phyloP scores from a whole-genome alignment of 306 rosid species.

The Castanospermum australe region DNA sequence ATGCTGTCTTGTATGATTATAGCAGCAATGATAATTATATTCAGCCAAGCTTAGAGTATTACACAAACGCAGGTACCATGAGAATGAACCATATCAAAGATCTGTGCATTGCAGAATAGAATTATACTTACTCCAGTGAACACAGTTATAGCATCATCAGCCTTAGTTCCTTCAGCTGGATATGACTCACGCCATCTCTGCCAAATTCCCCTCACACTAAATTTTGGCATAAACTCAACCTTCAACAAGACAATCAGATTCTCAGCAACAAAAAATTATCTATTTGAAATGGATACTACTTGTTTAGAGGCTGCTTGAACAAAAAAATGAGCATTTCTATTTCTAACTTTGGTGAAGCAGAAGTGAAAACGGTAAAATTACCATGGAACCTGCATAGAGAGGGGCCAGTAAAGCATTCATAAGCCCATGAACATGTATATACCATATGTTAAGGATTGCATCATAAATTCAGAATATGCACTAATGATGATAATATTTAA shows the following conservation, averaged over 20 bases:
- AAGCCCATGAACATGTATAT: slow-evolving; percentile 88
- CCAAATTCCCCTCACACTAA: slow-evolving; percentile 94
- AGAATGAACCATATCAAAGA: slow-evolving; percentile 5
- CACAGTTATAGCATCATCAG: slow-evolving; percentile 62
- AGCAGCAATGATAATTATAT: neutral
- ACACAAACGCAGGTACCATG: neutral
- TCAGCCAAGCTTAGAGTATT: slow-evolving; percentile 11
- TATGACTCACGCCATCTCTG: slow-evolving; percentile 93
- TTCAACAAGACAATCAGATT: slow-evolving; percentile 44
- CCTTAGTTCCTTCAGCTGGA: slow-evolving; percentile 60
- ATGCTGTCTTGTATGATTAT: slow-evolving; percentile 15
- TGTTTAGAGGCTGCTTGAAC: slow-evolving; percentile 22
- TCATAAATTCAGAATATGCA: slow-evolving; percentile 16
- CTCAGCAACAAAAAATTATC: slow-evolving; percentile 15
- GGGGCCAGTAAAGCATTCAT: slow-evolving; percentile 93
- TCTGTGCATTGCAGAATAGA: slow-evolving; percentile 8
- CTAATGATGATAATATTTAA: slow-evolving; percentile 22
- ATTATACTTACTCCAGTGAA: slow-evolving; percentile 86
- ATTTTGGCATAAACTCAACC: slow-evolving; percentile 97
- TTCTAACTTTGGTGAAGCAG: slow-evolving; percentile 11
- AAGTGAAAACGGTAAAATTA: slow-evolving; percentile 37
- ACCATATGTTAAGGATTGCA: slow-evolving; percentile 54
- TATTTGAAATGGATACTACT: slow-evolving; percentile 14
- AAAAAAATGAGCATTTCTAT: neutral
- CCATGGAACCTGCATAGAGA: slow-evolving; percentile 84